Evolutionary conservation across 1,284 basidiomycete species (phyloP).

Genomic region (Sphagnurus paluster): DNA sequence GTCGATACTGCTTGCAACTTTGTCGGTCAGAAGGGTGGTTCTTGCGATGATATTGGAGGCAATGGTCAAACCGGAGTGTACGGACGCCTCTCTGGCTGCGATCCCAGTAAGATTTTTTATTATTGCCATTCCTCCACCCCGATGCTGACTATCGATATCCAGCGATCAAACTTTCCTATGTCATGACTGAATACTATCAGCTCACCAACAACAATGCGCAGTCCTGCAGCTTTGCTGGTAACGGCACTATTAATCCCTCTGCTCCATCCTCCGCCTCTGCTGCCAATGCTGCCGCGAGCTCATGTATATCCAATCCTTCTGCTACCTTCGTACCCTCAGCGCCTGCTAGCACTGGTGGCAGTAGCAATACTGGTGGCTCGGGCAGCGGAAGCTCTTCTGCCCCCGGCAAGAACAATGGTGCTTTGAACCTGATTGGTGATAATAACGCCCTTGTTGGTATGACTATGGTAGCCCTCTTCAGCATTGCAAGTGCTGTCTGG

Average conservation of each 20-base stretch:
- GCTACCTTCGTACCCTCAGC: conserved; percentile 70
- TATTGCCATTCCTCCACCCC: conserved; percentile 10
- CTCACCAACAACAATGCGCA: conserved; percentile 54
- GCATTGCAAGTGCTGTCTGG: conserved; percentile 44
- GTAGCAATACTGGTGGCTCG: conserved; percentile 19
- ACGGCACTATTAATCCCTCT: conserved; percentile 73
- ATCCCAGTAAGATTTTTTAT: conserved; percentile 57
- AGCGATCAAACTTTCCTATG: conserved; percentile 81
- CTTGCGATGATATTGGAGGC: conserved; percentile 69
- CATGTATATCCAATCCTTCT: conserved; percentile 69
- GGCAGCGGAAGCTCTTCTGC: too few species aligned
- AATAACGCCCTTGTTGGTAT: conserved; percentile 43
- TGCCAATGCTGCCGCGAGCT: conserved; percentile 61
- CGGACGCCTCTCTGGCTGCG: conserved; percentile 74
- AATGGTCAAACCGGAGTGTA: conserved; percentile 78
- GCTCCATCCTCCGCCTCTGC: conserved; percentile 54
- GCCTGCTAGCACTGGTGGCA: conserved; percentile 34
- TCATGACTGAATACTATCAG: conserved; percentile 82
- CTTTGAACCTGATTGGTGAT: conserved; percentile 31
- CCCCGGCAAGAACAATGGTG: conserved; percentile 25
- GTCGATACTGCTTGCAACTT: conserved; percentile 71
- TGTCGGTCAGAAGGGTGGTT: conserved; percentile 60
- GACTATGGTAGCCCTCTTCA: conserved; percentile 37
- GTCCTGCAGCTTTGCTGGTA: conserved; percentile 79
- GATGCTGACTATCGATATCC: conserved; percentile 11